Evolutionary conservation across 192 early-diverging fungal genomes (phyloP).

Genomic region (Coemansia sp.): DNA sequence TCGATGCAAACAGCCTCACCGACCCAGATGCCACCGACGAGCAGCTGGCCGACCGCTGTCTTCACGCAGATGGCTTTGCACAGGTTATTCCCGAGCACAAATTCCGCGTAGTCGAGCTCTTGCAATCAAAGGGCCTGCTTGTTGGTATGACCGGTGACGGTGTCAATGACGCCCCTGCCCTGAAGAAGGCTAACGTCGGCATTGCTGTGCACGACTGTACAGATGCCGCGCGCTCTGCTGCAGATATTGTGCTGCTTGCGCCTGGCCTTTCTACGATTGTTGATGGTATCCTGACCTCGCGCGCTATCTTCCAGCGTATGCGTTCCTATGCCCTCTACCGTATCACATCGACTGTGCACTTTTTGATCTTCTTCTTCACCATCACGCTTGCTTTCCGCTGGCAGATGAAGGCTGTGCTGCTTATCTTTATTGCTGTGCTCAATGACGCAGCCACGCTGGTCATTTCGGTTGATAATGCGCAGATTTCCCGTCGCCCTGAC

Average conservation of each 20-base stretch:
- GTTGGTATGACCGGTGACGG: slow-evolving; percentile 98
- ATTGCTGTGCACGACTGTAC: slow-evolving; percentile 96
- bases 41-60: slow-evolving; percentile 76
- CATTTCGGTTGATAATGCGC: slow-evolving; percentile 89
- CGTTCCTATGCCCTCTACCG: slow-evolving; percentile 90
- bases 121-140: slow-evolving; percentile 81
- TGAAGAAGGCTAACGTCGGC: slow-evolving; percentile 97
- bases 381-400: slow-evolving; percentile 78
- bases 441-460: slow-evolving; percentile 92
- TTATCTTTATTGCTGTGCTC: slow-evolving; percentile 87
- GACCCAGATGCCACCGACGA: slow-evolving; percentile 75
- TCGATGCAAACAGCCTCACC: slow-evolving; percentile 82
- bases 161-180: slow-evolving; percentile 96
- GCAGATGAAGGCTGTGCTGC: slow-evolving; percentile 71
- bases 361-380: slow-evolving; percentile 94
- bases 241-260: slow-evolving; percentile 91
- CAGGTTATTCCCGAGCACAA: slow-evolving; percentile 99
- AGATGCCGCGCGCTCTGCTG: slow-evolving; percentile 91
- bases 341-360: slow-evolving; percentile 94
- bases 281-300: slow-evolving; percentile 83
- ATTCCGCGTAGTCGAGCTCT: slow-evolving; percentile 91
- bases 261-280: slow-evolving; percentile 89
- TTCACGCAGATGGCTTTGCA: slow-evolving; percentile 92
- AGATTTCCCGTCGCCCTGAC: slow-evolving; percentile 84
- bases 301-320: slow-evolving; percentile 95